Base-by-base conservation (phyloP, 768 basidiomycete genomes). In the Calocybe cyanea region DNA sequence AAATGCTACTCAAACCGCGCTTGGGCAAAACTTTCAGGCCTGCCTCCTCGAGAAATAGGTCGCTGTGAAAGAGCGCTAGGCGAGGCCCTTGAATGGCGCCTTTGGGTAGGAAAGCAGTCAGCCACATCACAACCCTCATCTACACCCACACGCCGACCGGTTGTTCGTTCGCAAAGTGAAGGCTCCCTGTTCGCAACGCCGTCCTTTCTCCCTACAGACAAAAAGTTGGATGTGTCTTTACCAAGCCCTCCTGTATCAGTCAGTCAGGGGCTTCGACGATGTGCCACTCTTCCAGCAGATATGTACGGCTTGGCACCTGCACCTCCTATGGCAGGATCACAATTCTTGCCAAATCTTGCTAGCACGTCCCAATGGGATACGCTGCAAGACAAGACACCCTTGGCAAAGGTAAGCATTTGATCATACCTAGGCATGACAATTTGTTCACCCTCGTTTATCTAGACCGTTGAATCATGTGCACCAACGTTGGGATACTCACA, bases 1-100 rank as follows among this genome's bases (percentile, higher is more conserved):
- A 84, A 89, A 41, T 91, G 88, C 34, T 96, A 94, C 57, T 92
- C 90, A 11, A 95, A 96, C 62, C 80, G 83, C 20, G 92, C 93
- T 14, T 96, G 94, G 94, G 87, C 89, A 1, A 92, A 93, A 58
- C 76, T 97, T 5, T 88, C 87, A n/a, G 92, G 92, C 14, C 75
- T 97, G 2, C 80, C 85, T 0, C 81, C 90, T 4, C 69, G 81
- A 33, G 93, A 97, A 70, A 87, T 97, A 41, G 83, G 89, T 31
- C 78, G 82, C 14, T 93, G 91, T 59, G 94, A 97, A 64, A 81
- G 88, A 18, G 88, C 87, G 0, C 78, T 97, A 33, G 88, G 92
- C 18, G 81, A 83, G 60, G 84, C 90, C 7, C 77, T 95, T 15
- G 83, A 84, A 49, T 95, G 90, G 89, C 78, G 88, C n/a, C 79